A percentile compares a stretch with the other conserved stretches of the same genome.
Evolutionary conservation across 2,329 filamentous ascomycete species (phyloP).

Genomic region (Metarhizium guizhouense): DNA sequence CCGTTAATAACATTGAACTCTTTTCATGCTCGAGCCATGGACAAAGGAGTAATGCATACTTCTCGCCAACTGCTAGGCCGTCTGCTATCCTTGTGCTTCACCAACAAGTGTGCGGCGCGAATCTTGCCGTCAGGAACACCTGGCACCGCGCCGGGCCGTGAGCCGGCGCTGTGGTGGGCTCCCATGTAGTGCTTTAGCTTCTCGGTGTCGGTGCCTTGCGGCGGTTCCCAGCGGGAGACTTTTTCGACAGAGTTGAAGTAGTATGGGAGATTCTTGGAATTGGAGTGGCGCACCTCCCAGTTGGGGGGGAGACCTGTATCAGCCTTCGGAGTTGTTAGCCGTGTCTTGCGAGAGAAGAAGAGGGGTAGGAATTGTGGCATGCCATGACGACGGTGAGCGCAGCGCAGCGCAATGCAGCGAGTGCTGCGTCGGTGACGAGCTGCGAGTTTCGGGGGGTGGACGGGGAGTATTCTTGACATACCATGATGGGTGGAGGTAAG

Average conservation of each 20-base stretch:
- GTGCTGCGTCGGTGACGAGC: constrained; percentile 3
- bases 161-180: constrained; percentile 61
- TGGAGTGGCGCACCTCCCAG: constrained; percentile 96
- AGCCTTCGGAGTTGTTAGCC: constrained; percentile 31
- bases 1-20: not conserved
- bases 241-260: constrained; percentile 89
- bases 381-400: constrained; percentile 7
- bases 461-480: constrained; percentile 5
- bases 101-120: constrained; percentile 80
- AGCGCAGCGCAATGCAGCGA: constrained; percentile 6
- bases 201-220: constrained; percentile 77
- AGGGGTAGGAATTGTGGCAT: not conserved
- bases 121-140: constrained; percentile 67
- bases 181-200: constrained; percentile 94
- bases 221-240: constrained; percentile 92
- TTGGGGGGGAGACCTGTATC: constrained; percentile 74
- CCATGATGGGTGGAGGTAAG: constrained; percentile 2
- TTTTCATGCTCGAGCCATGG: not conserved
- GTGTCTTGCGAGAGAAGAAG: not conserved
- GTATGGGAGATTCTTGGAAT: constrained; percentile 97
- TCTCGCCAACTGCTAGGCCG: constrained; percentile 91
- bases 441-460: constrained; percentile 3
- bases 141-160: constrained; percentile 28
- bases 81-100: constrained; percentile 86
- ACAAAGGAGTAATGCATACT: constrained; percentile 23